A percentile compares a stretch with the other conserved stretches of the same genome.
Conservation (phyloP, 805 yeast species). For the Isabelozyma pseudorhagii region DNA sequence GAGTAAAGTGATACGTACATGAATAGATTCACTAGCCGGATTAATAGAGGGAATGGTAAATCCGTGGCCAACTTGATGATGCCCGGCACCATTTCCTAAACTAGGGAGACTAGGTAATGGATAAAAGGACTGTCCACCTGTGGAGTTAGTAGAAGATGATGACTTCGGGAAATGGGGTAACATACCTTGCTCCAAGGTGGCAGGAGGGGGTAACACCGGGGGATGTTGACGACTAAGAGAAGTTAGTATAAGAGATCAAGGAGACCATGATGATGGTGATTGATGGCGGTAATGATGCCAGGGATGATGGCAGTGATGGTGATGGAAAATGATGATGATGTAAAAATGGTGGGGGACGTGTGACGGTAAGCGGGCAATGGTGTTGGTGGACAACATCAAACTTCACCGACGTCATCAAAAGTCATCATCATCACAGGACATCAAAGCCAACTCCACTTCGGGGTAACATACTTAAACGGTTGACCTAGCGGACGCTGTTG, state of each 20-base stretch:
- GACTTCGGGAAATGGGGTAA: constrained; percentile 5
- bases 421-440: too few species aligned
- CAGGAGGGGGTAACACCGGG: constrained; percentile 62
- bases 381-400: too few species aligned
- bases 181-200: constrained; percentile 49
- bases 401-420: too few species aligned
- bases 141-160: background rate
- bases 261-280: background rate
- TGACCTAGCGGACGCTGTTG: constrained; percentile 42
- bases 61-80: constrained; percentile 41
- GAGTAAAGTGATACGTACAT: constrained; percentile 20
- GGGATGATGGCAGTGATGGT: too few species aligned
- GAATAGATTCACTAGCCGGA: constrained; percentile 25
- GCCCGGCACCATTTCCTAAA: constrained; percentile 37
- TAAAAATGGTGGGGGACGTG: too few species aligned
- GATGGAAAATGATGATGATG: too few species aligned
- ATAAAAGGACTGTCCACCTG: constrained; percentile 45
- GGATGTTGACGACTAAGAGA: constrained; percentile 52
- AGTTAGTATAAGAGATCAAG: constrained; percentile 17
- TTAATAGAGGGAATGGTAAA: constrained; percentile 49
- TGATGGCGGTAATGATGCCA: too few species aligned
- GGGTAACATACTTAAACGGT: constrained; percentile 39
- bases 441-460: background rate
- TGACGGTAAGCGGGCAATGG: too few species aligned
- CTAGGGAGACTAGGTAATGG: constrained; percentile 53